phyloP scores from a whole-genome alignment of 2,329 filamentous ascomycete species.

The Sporothrix brunneoviolacea region DNA sequence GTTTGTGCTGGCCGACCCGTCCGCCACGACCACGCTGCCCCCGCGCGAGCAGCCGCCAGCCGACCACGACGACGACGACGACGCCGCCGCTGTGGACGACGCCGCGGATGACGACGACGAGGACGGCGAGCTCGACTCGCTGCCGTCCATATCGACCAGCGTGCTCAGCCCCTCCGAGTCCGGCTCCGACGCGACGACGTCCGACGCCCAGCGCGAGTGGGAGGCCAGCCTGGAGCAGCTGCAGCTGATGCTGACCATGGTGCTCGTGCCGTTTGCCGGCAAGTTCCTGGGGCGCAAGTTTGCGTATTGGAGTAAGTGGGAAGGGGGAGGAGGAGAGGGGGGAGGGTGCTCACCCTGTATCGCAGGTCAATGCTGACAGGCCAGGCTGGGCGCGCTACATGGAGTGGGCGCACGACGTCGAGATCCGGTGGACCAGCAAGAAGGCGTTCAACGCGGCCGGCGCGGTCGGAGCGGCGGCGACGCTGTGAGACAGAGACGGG shows the following conservation, averaged over 20 bases:
- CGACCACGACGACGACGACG: background rate
- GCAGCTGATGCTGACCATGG: constrained; percentile 88
- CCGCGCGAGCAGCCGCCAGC: background rate
- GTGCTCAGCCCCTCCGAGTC: constrained; percentile 27
- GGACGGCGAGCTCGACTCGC: constrained; percentile 55
- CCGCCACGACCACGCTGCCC: constrained; percentile 27
- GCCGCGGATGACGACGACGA: constrained; percentile 30
- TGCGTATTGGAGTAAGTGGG: constrained; percentile 82
- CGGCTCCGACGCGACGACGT: constrained; percentile 53
- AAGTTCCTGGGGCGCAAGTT: constrained; percentile 94
- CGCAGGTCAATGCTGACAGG: background rate
- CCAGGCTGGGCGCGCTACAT: constrained; percentile 88
- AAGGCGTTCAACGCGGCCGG: constrained; percentile 57
- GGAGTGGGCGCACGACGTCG: constrained; percentile 84
- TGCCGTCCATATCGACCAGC: constrained; percentile 54
- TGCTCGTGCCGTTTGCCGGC: constrained; percentile 85
- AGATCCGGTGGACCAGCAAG: constrained; percentile 60
- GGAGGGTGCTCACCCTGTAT: background rate
- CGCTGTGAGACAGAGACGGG: constrained; percentile 33
- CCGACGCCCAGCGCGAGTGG: constrained; percentile 93
- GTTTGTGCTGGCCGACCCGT: constrained; percentile 44
- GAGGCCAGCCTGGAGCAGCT: constrained; percentile 88
- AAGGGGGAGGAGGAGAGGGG: too few species aligned
- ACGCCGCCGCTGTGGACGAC: background rate
- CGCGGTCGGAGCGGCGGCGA: constrained; percentile 52